Conservation (phyloP, 2,329 filamentous ascomycete genomes). For the Cercospora beticola region DNA sequence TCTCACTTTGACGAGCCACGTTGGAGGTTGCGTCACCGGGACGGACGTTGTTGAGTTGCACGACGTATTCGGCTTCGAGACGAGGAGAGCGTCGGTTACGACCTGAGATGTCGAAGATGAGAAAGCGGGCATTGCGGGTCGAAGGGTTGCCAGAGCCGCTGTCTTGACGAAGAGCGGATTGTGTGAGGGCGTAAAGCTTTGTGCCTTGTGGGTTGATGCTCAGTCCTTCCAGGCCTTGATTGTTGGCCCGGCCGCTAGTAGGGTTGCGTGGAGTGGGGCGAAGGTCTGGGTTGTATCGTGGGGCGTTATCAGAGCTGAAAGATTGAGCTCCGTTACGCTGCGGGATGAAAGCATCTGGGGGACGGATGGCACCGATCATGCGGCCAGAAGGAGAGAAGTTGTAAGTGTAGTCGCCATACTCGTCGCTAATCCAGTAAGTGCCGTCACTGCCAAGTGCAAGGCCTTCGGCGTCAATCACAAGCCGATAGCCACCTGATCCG, state of each 20-base stretch:
- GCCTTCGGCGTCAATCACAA: slow-evolving; percentile 66
- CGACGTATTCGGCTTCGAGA: slow-evolving; percentile 60
- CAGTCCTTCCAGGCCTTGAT: slow-evolving; percentile 73
- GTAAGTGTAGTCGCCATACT: slow-evolving; percentile 66
- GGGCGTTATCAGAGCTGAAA: slow-evolving; percentile 65
- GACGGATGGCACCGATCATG: slow-evolving; percentile 64
- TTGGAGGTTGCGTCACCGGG: slow-evolving; percentile 57
- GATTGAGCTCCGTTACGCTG: slow-evolving; percentile 59
- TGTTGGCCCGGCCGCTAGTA: slow-evolving; percentile 64
- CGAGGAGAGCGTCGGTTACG: slow-evolving; percentile 28
- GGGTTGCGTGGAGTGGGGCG: slow-evolving; percentile 57
- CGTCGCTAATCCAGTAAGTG: slow-evolving; percentile 68
- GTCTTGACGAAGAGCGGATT: slow-evolving; percentile 64
- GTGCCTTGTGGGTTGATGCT: slow-evolving; percentile 63
- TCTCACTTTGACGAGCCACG: slow-evolving; percentile 67
- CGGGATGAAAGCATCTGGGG: slow-evolving; percentile 64
- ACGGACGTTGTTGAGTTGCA: slow-evolving; percentile 50
- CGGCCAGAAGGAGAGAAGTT: slow-evolving; percentile 59
- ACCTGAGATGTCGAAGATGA: slow-evolving; percentile 61
- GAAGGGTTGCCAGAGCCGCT: slow-evolving; percentile 57
- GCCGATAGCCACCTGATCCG: slow-evolving; percentile 59
- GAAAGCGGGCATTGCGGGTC: slow-evolving; percentile 59
- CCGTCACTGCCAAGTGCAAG: slow-evolving; percentile 61
- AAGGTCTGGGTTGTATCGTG: slow-evolving; percentile 56
- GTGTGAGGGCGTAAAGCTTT: slow-evolving; percentile 63